Evolutionary conservation across 129 eudicot genomes (phyloP), one percentile per base, ranked within the genome.

Genomic region (Chrysanthemum makinoi): DNA sequence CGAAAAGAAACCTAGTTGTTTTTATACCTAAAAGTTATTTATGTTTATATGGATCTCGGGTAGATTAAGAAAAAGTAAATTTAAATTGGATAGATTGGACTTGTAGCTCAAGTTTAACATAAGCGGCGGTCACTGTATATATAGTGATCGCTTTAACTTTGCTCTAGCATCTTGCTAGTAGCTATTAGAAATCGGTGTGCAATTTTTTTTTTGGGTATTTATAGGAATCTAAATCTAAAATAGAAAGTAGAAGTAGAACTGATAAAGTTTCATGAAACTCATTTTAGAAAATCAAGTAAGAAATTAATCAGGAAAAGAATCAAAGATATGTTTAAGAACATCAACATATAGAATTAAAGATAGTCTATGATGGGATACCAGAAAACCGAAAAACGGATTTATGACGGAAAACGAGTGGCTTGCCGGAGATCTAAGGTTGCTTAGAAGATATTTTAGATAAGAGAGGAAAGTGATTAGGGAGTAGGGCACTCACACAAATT

Each of bases 401-500:
- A n/a, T 10, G 19, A 26, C n/a, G 0, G 16, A 43, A 75, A 39
- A 67, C 20, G 60, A 24, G 33, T 26, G 18, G 62, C 28, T 2
- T 17, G 75, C 13, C 12, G 47, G 69, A 68, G 80, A 76, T 76
- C 64, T 68, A 70, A 77, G 50, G 39, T 77, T 69, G 75, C 24
- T n/a, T 20, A 68, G 26, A 59, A 76, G 74, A 28, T 58, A 54
- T 13, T 28, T 28, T 33, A 68, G 62, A 76, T 35, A 55, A 28
- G 47, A 74, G 73, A 44, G 79, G 79, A 55, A 26, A 75, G 79
- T 46, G 79, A 75, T 66, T 3, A 50, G 69, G 69, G 80, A 63
- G 70, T 69, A 69, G 71, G 63, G 71, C 64, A 77, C 75, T 77
- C 75, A 61, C 74, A 77, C 75, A 69, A 35, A 77, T 77, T 18